Percentiles rank a stretch among this genome's conserved stretches.
phyloP scores from a whole-genome alignment of 768 basidiomycete genomes.

The Calocera cornea region DNA sequence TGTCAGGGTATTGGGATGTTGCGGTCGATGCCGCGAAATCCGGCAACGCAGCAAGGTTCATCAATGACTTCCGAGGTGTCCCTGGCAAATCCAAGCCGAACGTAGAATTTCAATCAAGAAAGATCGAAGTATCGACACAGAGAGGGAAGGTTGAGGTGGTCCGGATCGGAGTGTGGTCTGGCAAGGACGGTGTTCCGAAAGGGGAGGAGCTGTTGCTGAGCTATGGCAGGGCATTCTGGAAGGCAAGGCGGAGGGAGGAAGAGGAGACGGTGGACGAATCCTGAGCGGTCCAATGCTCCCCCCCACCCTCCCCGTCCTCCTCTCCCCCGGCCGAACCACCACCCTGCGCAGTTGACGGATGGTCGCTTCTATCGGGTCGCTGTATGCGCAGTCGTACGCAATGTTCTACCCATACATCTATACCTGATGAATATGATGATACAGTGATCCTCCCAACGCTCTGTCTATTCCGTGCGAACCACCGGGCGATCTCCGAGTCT shows the following conservation, averaged over 20 bases:
- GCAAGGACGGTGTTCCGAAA: conserved; percentile 45
- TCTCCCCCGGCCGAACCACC: no score
- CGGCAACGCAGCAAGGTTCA: conserved; percentile 81
- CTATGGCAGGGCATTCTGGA: conserved; percentile 84
- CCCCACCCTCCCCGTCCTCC: no score
- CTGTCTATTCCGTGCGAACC: no score
- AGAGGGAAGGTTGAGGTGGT: conserved; percentile 40
- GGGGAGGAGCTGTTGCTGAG: conserved; percentile 78
- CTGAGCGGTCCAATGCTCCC: no score
- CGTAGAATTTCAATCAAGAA: conserved; percentile 38
- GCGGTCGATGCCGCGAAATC: conserved; percentile 57
- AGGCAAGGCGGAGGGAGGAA: conserved; percentile 25
- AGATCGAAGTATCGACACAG: conserved; percentile 34
- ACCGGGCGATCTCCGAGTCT: no score
- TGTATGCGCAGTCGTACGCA: no score
- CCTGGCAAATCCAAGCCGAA: conserved; percentile 41
- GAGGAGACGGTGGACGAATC: background rate
- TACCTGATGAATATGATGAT: background rate
- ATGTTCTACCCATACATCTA: background rate
- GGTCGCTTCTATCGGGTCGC: no score
- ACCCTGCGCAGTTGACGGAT: no score
- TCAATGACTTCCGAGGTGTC: conserved; percentile 86
- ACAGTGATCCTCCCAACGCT: background rate
- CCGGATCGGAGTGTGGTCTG: conserved; percentile 65
- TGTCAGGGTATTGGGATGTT: conserved; percentile 31